Base-by-base conservation (phyloP, 2,329 filamentous ascomycete species). In the Fusarium keratoplasticum region DNA sequence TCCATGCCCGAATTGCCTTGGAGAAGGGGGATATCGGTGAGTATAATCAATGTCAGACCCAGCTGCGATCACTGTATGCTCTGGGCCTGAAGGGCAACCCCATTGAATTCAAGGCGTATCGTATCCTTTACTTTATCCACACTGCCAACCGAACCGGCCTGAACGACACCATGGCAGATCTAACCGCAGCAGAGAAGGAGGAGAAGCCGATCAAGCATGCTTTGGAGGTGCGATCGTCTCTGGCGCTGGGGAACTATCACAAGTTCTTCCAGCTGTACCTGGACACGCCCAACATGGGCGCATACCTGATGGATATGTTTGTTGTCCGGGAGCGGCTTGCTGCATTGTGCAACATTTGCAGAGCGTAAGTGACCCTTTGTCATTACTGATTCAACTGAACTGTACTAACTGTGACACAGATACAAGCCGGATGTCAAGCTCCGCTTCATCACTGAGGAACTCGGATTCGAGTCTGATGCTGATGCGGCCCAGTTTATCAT, bases 1-100 rank as follows among this genome's bases (percentile, higher is more conserved):
- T 96, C 71, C 96, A 99, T 85, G 96, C 96, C 74, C 93, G 96
- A 70, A 98, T 99, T 85, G 96, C 96, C 77, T 88, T 99, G 84
- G 96, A 99, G 85, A 98, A 97, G 89, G 95, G 94, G 86, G 96
- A 99, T 88, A 91, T 98, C 87, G 96, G 96, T 99, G 96, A 99
- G 96, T 99, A 99, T 96, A 99, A 99, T 88, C 96, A 99, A 89
- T 99, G 96, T 85, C 96, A 99, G 88, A 98, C 96, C 80, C 96
- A 99, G 87, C 89, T 99, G 82, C 94, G 95, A 84, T 95, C 93
- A 76, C 87, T 99, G 80, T 98, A 99, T 85, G 90, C 91, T 83
- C 90, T 94, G 86, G 93, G 94, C 77, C 87, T 98, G 82, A 94
- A 94, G 81, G 96, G 96, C 80, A 95, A 95, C 84, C 91, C 94